Evolutionary conservation across 2,329 filamentous ascomycete genomes (phyloP).

Genomic region (Cercospora beticola): DNA sequence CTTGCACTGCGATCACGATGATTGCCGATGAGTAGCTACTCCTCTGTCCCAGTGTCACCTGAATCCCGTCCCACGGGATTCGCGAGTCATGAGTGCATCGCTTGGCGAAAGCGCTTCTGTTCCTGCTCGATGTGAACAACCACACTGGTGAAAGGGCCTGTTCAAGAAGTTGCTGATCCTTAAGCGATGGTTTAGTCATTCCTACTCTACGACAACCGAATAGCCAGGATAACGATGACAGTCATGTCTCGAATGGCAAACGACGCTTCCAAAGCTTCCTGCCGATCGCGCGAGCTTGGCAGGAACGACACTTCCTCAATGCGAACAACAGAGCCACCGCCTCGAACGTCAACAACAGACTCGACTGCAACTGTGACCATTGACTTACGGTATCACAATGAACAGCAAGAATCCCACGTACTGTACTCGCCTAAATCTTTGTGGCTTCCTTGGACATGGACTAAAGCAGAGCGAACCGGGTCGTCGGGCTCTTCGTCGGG

Average conservation of each 20-base stretch:
- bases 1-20: not conserved
- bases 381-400: too few relatives aligned
- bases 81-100: not conserved
- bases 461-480: not conserved
- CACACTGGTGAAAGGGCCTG: not conserved
- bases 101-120: not conserved
- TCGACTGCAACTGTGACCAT: too few relatives aligned
- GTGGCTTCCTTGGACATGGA: not conserved
- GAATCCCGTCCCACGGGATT: not conserved
- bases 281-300: not conserved
- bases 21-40: not conserved
- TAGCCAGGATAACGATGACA: not conserved
- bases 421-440: not conserved
- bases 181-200: not conserved
- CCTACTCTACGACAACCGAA: not conserved
- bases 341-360: too few relatives aligned
- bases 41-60: too few relatives aligned
- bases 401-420: too few relatives aligned
- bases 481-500: not conserved
- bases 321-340: too few relatives aligned
- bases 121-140: not conserved
- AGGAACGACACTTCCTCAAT: not conserved
- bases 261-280: not conserved
- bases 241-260: not conserved
- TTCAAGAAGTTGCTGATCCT: not conserved